Evolutionary conservation across 176 grass and related monocot genomes (phyloP).

Genomic region (Triticum dicoccoides): DNA sequence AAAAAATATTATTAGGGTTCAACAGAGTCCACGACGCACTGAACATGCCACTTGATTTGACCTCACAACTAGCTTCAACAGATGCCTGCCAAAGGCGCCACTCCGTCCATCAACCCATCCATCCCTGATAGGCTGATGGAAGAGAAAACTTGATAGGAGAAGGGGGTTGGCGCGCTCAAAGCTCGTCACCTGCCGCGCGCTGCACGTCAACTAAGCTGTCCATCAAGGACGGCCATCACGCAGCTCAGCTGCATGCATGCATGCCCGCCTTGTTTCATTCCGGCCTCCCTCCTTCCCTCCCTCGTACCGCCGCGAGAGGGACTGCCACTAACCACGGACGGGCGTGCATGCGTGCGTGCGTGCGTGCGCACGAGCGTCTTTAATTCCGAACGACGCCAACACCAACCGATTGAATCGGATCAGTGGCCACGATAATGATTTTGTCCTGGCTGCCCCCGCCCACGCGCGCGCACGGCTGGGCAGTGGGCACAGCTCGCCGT

Average conservation of each 20-base stretch:
- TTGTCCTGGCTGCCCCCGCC: background rate
- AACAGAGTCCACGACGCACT: background rate
- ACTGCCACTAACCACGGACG: background rate
- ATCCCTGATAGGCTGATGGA: background rate
- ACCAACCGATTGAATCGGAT: background rate
- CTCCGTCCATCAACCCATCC: background rate
- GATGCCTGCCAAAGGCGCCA: background rate
- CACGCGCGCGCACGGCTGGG: background rate
- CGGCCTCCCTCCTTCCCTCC: background rate
- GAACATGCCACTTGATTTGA: background rate
- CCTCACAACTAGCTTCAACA: background rate
- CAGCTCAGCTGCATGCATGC: background rate
- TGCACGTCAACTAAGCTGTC: background rate
- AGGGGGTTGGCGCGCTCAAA: background rate
- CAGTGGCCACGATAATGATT: background rate
- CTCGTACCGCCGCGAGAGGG: slow-evolving; percentile 13
- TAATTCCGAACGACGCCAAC: background rate
- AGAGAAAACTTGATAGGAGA: too few relatives aligned
- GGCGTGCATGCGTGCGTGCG: background rate
- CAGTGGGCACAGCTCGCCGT: slow-evolving; percentile 2
- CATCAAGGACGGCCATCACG: background rate
- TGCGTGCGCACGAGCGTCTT: background rate
- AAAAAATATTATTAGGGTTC: too few relatives aligned
- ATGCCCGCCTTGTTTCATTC: background rate
- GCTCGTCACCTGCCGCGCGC: background rate